Base-by-base conservation (phyloP, 176 grass and related monocot genomes). In the Dendrocalamus sinicus region DNA sequence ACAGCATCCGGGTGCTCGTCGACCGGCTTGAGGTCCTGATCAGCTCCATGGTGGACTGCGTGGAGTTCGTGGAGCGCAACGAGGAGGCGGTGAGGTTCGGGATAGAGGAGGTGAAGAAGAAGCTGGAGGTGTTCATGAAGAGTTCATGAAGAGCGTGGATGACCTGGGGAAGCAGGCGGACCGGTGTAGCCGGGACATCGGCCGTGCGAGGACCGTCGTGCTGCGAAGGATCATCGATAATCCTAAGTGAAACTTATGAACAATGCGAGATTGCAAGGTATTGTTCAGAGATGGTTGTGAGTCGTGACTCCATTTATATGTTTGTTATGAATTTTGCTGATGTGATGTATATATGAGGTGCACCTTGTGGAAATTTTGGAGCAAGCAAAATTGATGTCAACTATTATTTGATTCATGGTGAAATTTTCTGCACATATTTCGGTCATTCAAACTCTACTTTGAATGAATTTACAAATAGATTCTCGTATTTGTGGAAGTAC, bases 151-250 rank as follows among this genome's bases (percentile, higher is more conserved):
- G 26, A 26, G 88, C 16, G 80, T 92, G 1, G 93, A 92, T 57
- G 82, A 80, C 52, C 76, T 95, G 74, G 85, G 77, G 3, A 82
- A 92, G 75, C 85, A 95, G 47, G 74, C 78, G 3, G 90, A 90
- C 66, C 74, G 54, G 78, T 90, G 90, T 62, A 92, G 88, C 62
- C 65, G 82, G 22, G 88, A 95, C 53, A 90, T 95, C 62, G 54
- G 82, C 6, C 80, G 40, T 1, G 86, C 89, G 2, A 90, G 90
- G 63, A 92, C 90, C 1, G 79, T 90, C 2, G 88, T 90, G 54
- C 57, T 92, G 76, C 93, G 90, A 63, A 88, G 86, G 50, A 92
- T 95, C 67, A 92, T 95, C 69, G 45, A 73, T 48, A 81, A 87
- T n/a, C 89, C 92, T 7, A 91, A 62, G 67, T 89, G 71, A 94